Base-by-base conservation (phyloP, 805 yeast species). In the Peterozyma toletana region DNA sequence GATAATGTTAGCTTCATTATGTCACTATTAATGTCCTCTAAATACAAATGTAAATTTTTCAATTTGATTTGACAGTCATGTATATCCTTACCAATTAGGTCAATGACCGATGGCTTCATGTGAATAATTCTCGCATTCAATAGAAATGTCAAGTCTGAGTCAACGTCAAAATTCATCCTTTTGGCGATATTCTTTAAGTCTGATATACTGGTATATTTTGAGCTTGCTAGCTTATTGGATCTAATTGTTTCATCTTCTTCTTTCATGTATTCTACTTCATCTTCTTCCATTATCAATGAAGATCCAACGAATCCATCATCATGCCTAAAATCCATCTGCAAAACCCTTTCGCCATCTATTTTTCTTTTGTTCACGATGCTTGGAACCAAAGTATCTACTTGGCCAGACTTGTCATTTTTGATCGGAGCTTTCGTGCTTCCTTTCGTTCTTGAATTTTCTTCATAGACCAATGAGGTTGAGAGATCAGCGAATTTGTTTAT, bases 1-100 rank as follows among this genome's bases (percentile, higher is more conserved):
- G 47, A 44, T 9, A 44, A 29, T 11, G 36, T 33, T 14, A 40
- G 29, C 29, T 40, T 37, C 35, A 44, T 9, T n/a, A 13, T 10
- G 5, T 33, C 13, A 10, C 27, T 16, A 5, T 10, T 7, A 2
- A 15, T 17, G 16, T 44, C 43, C 9, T 13, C 9, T 9, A 44
- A 13, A n/a, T 29, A 37, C 2, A 44, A 5, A 2, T 31, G 11
- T 10, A 44, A 11, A 30, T 44, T 30, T 11, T 33, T 31, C 17
- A 44, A 33, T n/a, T 31, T 27, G 16, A 44, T 33, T 5, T 11
- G 6, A 18, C 37, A 37, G 10, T 39, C 27, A 5, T 30, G 11
- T 6, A 18, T 11, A 10, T 31, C 34, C 13, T 13, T 31, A 13
- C 15, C 15, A 4, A 31, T 31, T 31, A 31, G 15, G 13, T 31